A percentile compares a stretch with the other conserved stretches of the same genome.
Evolutionary conservation across 2,329 filamentous ascomycete genomes (phyloP).

Genomic region (Aspergillus costaricaensis): DNA sequence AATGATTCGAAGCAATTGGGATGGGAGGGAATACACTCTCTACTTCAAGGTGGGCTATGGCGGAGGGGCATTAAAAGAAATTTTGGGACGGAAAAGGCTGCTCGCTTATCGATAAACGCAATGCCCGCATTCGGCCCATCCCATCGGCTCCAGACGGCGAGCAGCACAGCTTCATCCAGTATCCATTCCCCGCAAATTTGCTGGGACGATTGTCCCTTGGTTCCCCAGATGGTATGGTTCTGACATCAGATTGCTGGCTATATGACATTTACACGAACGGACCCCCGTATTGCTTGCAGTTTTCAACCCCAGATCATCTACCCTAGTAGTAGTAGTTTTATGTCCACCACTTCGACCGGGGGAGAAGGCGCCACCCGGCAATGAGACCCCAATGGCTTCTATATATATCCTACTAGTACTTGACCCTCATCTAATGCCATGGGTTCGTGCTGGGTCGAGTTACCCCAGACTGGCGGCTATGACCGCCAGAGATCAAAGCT

Average conservation of each 20-base stretch:
- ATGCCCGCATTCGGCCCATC: conserved; percentile 34
- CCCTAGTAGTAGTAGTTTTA: no score
- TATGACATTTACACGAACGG: neutral
- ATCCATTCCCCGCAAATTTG: neutral
- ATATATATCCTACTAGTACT: neutral
- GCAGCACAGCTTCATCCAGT: neutral
- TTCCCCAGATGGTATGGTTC: neutral
- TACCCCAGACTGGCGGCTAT: conserved; percentile 1
- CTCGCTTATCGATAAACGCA: conserved; percentile 42
- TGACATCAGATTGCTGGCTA: neutral
- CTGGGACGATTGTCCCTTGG: neutral
- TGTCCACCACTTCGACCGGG: neutral
- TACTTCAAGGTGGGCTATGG: conserved; percentile 11
- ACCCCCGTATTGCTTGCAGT: no score
- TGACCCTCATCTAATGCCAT: neutral
- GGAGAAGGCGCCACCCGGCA: neutral
- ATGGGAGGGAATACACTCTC: conserved; percentile 11
- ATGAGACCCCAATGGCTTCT: neutral
- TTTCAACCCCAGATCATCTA: no score
- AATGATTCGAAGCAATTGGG: conserved; percentile 8
- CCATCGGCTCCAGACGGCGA: conserved; percentile 4
- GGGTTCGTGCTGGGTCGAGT: neutral
- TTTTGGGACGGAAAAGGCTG: conserved; percentile 33
- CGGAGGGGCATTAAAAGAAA: conserved; percentile 26
- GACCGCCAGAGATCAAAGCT: neutral